Conservation (phyloP, 2,329 filamentous ascomycete species). For the Diaporthe sp. region DNA sequence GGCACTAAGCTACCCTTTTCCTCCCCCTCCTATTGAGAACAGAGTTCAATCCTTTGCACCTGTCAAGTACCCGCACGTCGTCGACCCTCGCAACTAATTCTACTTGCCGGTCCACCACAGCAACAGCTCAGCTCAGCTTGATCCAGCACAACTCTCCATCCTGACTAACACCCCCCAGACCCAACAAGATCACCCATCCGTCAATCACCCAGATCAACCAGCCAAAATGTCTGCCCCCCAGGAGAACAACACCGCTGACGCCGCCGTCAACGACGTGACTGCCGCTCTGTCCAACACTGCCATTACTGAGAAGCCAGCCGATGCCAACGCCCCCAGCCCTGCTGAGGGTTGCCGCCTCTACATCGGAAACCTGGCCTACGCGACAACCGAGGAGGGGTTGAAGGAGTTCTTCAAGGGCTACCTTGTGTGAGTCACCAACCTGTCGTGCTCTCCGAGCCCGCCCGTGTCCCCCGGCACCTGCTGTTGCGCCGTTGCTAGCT, state of each 20-base stretch:
- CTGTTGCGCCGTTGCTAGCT: neutral
- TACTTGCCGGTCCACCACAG: slow-evolving; percentile 51
- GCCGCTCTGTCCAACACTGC: slow-evolving; percentile 80
- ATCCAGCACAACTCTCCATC: slow-evolving; percentile 54
- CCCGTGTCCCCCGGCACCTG: neutral
- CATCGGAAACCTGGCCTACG: slow-evolving; percentile 99
- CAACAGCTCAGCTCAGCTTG: slow-evolving; percentile 31
- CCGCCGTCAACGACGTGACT: slow-evolving; percentile 84
- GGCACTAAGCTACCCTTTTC: slow-evolving; percentile 91
- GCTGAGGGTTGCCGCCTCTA: slow-evolving; percentile 99
- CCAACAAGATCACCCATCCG: slow-evolving; percentile 52
- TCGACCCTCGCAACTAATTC: slow-evolving; percentile 52
- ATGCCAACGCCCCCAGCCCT: slow-evolving; percentile 95
- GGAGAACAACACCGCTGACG: slow-evolving; percentile 75
- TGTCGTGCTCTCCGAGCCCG: neutral
- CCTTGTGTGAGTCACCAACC: slow-evolving; percentile 86
- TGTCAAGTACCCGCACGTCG: slow-evolving; percentile 57
- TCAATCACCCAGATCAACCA: slow-evolving; percentile 52
- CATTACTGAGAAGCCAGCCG: slow-evolving; percentile 72
- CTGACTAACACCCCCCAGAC: slow-evolving; percentile 56
- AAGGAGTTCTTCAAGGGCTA: slow-evolving; percentile 99
- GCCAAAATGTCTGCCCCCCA: slow-evolving; percentile 87
- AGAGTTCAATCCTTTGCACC: slow-evolving; percentile 73
- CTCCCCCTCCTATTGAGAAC: slow-evolving; percentile 75
- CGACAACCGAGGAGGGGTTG: slow-evolving; percentile 99